Evolutionary conservation across 2,329 filamentous ascomycete species (phyloP), one percentile per base, ranked within the genome.

Genomic region (Colletotrichum falcatum): DNA sequence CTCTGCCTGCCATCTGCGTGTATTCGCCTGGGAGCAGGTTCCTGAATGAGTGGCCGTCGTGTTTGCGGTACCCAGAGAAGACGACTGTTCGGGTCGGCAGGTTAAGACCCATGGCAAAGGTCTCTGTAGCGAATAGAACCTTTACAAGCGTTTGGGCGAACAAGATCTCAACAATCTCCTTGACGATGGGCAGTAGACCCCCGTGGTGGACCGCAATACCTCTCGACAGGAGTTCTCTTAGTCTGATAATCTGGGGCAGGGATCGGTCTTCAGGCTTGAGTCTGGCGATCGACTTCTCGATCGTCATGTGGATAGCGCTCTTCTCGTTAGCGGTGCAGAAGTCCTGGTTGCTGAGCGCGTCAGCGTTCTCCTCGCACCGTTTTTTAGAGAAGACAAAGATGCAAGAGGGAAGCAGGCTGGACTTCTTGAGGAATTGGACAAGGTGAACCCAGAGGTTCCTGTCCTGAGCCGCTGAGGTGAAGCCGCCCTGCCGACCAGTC

Each of bases 301-400:
- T 94, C 44, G 94, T 95, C 93, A 98, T 98, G 79, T 99, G 95
- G 68, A 97, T 97, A 55, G 94, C 91, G 76, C 96, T 99, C 87
- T 98, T 98, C 82, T 99, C 96, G 3, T 91, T 88, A 0, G 95
- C 94, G 7, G 92, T 98, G 78, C 93, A 97, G 77, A 97, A 98
- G 78, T 99, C 96, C 74, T 97, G 91, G 77, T 98, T 98, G 72
- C 93, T 95, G 28, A 99, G 85, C 0, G 96, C 95, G 78, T 98
- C 94, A 0, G 96, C 96, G 79, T 98, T 99, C 78, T 98, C 94
- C 80, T 99, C 96, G 76, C 96, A 98, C 62, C 96, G 88, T 81
- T 96, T 97, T 83, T 98, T 99, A 3, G 96, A 99, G 81, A 99
- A 99, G 66, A 99, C 95, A 78, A 99, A 99, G 74, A 99, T 97